Base-by-base conservation (phyloP, 495 filamentous ascomycete genomes). In the Penicillium taxi region DNA sequence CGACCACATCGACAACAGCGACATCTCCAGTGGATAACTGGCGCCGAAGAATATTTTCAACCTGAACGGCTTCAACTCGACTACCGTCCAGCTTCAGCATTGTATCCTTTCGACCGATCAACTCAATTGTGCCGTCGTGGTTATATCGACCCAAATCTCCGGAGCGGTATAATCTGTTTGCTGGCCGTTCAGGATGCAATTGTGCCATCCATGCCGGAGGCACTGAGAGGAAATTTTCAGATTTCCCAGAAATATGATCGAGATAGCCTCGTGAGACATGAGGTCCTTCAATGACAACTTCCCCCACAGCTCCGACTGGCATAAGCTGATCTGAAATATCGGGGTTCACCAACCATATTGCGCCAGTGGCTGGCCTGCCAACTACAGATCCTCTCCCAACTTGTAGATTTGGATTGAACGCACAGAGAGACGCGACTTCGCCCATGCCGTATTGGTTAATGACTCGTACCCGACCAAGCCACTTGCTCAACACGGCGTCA, bases 51-150 rank as follows among this genome's bases (percentile, higher is more conserved):
- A 50, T 38, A 17, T 50, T 50, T 26, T 59, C 56, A 44, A 93
- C 84, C 57, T 93, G 85, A 2, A 74, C 74, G 37, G 85, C 75
- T 48, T 93, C 84, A 0, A 93, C 65, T 7, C 86, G 67, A 43
- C 86, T 82, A 1, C 86, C 85, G 8, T 84, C 70, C 0, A 93
- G 67, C 53, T 93, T 93, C 19, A 88, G 71, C 55, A 89, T 82
- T 39, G 84, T 80, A 48, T 93, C 86, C 2, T 74, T 77, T 9
- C 86, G 72, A 1, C 86, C 86, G 7, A 83, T 53, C 34, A 87
- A 84, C 30, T 82, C 75, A 36, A 90, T 79, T 8, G 73, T 78
- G 4, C 69, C 75, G 46, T 88, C 78, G 36, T 82, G 69, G 7
- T 83, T 66, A 13, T 85, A 68, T 1, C 86, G 67, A 7, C 85